Evolutionary conservation across 768 basidiomycete genomes (phyloP), one percentile per base, ranked within the genome.

Genomic region (Russula griseocarnosa): DNA sequence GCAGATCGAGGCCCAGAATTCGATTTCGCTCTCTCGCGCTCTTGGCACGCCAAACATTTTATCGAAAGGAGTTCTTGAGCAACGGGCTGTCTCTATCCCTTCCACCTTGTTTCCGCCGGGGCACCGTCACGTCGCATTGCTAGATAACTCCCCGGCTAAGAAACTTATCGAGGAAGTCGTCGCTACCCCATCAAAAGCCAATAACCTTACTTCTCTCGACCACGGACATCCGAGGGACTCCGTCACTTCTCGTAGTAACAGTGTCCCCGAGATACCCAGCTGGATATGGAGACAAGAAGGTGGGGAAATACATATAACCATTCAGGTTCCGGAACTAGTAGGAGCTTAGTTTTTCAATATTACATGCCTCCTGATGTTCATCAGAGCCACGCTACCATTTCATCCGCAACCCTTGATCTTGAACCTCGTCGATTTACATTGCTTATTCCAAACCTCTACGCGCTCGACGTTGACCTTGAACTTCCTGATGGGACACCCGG

Each of bases 1-100:
- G 69, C 83, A 82, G 10, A 81, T 88, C 52, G 87, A 90, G 74
- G 78, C 79, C 0, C 85, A 87, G 65, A 79, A 82, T 9, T 70
- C 78, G 5, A 70, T 90, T n/a, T 67, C 77, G 0, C 80, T 92
- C 50, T 89, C 90, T 1, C 82, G 88, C 26, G 79, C 83, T 54
- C 83, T 92, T 64, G 81, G 81, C 26, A 87, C 82, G 0, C 90
- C 90, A 6, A 93, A 92, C 73, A 89, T 93, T 58, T 74, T 81
- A 3, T 84, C 85, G 58, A 93, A 92, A 72, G 90, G 90, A n/a
- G 82, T 79, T 69, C 81, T 86, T 2, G 70, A 71, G 30, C 79
- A 84, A 16, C 83, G 89, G 38, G 81, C 79, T 14, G 84, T 84
- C 1, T 71, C 77, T 47, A 77, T 92, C 28, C 86, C 87, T 5